Percentiles rank a stretch among this genome's conserved stretches.
phyloP scores from a whole-genome alignment of 2,329 filamentous ascomycete species.

The Pseudopyricularia javanii region DNA sequence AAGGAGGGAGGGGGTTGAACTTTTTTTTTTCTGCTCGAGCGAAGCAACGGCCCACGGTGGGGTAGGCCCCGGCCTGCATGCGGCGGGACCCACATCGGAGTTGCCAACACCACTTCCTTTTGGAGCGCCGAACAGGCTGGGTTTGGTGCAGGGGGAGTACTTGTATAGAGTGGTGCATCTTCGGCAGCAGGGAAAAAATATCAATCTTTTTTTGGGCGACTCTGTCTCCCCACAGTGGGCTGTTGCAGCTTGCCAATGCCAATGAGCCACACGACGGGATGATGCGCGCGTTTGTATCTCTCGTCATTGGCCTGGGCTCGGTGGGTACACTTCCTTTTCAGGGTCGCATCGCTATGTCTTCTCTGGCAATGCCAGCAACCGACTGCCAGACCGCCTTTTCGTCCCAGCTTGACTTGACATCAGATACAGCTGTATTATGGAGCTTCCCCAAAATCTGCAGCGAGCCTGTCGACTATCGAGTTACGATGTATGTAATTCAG shows the following conservation, averaged over 20 bases:
- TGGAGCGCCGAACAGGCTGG: too few relatives aligned
- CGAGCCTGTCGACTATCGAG: too few relatives aligned
- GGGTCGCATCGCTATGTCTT: neutral
- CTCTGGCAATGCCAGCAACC: neutral
- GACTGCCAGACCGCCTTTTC: neutral
- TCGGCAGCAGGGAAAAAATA: conserved; percentile 1
- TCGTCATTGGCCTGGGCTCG: neutral
- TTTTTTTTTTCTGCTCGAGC: conserved; percentile 1
- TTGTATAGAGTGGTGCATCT: neutral
- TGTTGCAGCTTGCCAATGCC: too few relatives aligned
- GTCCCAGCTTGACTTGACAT: neutral
- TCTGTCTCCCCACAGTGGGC: neutral
- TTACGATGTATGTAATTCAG: too few relatives aligned
- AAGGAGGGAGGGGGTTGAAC: conserved; percentile 13
- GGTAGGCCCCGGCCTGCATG: neutral
- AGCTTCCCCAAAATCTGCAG: neutral
- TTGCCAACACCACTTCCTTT: neutral
- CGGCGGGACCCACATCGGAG: neutral
- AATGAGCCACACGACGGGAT: neutral
- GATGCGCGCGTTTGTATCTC: neutral
- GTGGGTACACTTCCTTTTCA: neutral
- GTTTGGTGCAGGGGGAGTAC: too few relatives aligned
- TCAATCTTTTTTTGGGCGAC: neutral
- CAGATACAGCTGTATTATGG: neutral
- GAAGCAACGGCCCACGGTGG: neutral